Evolutionary conservation across 2,329 filamentous ascomycete species (phyloP).

Genomic region (Graphilbum sp.): DNA sequence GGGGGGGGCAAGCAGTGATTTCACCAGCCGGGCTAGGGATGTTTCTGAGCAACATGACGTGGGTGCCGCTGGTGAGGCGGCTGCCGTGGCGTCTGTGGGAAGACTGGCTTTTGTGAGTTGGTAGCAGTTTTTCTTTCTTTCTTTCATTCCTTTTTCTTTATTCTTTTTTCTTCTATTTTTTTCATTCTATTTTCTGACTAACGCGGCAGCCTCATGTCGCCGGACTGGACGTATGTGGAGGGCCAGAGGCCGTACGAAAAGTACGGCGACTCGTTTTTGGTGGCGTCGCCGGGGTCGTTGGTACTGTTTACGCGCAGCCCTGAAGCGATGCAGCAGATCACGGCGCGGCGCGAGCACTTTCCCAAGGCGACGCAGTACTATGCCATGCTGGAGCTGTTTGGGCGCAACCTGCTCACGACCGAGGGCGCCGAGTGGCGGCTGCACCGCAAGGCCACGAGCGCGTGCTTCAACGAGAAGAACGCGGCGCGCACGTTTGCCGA

Average conservation of each 20-base stretch:
- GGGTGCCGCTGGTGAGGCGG: conserved; percentile 35
- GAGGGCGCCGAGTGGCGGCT: conserved; percentile 55
- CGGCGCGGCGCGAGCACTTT: conserved; percentile 50
- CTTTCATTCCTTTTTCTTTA: too few species aligned
- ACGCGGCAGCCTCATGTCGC: conserved; percentile 30
- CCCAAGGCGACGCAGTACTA: conserved; percentile 50
- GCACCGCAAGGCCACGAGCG: conserved; percentile 56
- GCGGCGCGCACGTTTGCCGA: conserved; percentile 48
- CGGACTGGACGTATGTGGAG: conserved; percentile 42
- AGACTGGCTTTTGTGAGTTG: conserved; percentile 40
- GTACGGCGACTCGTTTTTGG: conserved; percentile 45
- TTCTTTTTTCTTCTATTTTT: too few species aligned
- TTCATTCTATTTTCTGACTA: background rate
- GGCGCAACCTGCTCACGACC: conserved; percentile 53
- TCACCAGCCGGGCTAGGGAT: conserved; percentile 35
- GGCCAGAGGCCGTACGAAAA: conserved; percentile 41
- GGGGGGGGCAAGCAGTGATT: conserved; percentile 25
- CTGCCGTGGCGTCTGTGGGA: conserved; percentile 40
- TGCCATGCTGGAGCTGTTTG: conserved; percentile 44
- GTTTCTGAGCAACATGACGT: conserved; percentile 36
- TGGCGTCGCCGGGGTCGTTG: conserved; percentile 40
- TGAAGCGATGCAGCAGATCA: conserved; percentile 49
- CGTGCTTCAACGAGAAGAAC: conserved; percentile 64
- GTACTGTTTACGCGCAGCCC: conserved; percentile 44
- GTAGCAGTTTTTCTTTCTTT: background rate